Evolutionary conservation across 352 stramenopile genomes (phyloP), one percentile per base, ranked within the genome.

Genomic region (Globisporangium iwayamae): DNA sequence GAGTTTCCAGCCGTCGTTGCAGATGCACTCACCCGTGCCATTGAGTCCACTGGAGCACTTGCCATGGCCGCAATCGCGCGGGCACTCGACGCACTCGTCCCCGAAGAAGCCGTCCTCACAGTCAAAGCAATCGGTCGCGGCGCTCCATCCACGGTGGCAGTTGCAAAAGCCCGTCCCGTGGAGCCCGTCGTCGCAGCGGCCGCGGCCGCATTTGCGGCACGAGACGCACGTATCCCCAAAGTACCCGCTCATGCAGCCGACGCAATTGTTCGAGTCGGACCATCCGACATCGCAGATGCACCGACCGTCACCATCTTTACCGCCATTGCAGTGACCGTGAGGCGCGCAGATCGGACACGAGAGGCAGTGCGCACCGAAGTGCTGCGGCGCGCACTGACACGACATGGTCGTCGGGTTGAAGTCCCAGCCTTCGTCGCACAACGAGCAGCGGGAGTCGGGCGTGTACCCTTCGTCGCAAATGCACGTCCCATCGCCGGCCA

Each of bases 231-330:
- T 85, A 52, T 87, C 73, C 8, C 88, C 74, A 58, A 79, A 96
- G 62, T 94, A 96, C 16, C 86, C 82, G 39, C 70, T 74, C 83
- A 94, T 94, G 59, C 88, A 96, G 8, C 86, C 85, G 46, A 94
- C 88, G 59, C 88, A 96, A 55, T 94, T 93, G 71, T 93, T 93
- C 13, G 87, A 96, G 60, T 92, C 79, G 13, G 85, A 92, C 85
- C 86, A 96, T 10, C 87, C 88, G 25, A 87, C 65, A 36, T 94
- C 81, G 63, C 88, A 96, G 36, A 94, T 93, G 55, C 88, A 96
- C 2, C 83, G 76, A 0, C 88, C 88, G 30, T 95, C 85, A 46
- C 88, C 86, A 50, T 95, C 84, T 20, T 84, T 82, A 5, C 86
- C 86, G 6, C 81, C 87, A 61, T 93, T 93, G 66, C 86, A 95